A percentile compares a stretch with the other conserved stretches of the same genome.
Conservation (phyloP, 148 eudicot genomes). For the Chenopodium formosanum region DNA sequence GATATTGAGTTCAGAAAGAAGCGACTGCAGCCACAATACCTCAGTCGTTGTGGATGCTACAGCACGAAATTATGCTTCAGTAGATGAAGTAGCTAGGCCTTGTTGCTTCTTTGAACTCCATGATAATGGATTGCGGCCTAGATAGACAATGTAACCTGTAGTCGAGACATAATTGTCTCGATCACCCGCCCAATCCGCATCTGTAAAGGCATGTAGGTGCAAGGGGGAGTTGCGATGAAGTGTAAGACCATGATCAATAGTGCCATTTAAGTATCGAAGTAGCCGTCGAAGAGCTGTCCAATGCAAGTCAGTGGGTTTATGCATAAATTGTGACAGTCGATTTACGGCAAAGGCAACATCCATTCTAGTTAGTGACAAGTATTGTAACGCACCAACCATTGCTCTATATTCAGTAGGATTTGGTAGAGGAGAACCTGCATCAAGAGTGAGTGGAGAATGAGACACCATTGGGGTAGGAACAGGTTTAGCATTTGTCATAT, state of each 20-base stretch:
- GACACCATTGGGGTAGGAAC: no score
- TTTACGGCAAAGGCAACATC: no score
- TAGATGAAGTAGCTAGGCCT: not conserved
- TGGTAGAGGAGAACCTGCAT: no score
- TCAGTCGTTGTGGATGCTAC: not conserved
- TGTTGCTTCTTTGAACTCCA: constrained; percentile 11
- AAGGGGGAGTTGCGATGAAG: not conserved
- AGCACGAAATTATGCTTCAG: constrained; percentile 3
- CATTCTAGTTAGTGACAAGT: no score
- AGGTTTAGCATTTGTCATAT: no score
- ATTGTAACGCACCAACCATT: no score
- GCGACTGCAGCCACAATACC: not conserved
- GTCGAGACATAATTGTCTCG: not conserved
- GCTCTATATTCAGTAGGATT: no score
- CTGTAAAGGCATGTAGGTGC: not conserved
- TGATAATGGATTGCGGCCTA: not conserved
- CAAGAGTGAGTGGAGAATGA: no score
- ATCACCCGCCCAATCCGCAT: not conserved
- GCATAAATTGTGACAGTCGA: no score
- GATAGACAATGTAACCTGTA: not conserved
- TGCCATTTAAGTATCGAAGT: not conserved
- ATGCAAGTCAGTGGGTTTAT: no score
- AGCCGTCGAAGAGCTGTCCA: no score
- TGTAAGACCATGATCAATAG: not conserved
- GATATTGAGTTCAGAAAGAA: not conserved